Evolutionary conservation across 352 stramenopile genomes (phyloP).

Genomic region (Phytophthora pistaciae): DNA sequence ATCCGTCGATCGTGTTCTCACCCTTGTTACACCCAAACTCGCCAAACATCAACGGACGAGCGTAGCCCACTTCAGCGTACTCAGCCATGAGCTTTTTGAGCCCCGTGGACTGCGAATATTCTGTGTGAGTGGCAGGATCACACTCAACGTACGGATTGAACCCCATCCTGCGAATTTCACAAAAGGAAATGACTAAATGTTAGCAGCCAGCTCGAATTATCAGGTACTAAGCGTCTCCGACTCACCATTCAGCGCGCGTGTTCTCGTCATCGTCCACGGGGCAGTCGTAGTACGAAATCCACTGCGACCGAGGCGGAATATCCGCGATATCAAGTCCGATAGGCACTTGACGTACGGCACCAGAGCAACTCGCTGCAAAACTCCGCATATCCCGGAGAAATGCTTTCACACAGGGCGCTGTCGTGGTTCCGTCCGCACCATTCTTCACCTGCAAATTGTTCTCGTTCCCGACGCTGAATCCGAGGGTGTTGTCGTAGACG

Average conservation of each 20-base stretch:
- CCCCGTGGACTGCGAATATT: conserved; percentile 65
- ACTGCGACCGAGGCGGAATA: conserved; percentile 57
- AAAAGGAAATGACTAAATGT: not conserved
- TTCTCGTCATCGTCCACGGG: conserved; percentile 53
- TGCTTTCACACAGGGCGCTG: conserved; percentile 66
- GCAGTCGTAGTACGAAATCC: conserved; percentile 80
- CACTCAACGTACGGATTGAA: conserved; percentile 81
- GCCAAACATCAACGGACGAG: conserved; percentile 74
- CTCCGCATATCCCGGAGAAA: conserved; percentile 55
- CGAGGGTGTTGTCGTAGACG: conserved; percentile 69
- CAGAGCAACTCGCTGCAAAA: conserved; percentile 52
- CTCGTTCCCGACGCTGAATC: conserved; percentile 66
- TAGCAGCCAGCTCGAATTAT: no score
- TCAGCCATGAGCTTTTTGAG: conserved; percentile 72
- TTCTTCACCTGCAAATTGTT: conserved; percentile 48
- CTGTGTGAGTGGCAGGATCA: conserved; percentile 53
- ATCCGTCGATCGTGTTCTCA: conserved; percentile 72
- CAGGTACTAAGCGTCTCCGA: no score
- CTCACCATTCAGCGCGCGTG: conserved; percentile 57
- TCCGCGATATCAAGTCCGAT: conserved; percentile 77
- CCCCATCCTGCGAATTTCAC: conserved; percentile 36
- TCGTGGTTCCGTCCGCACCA: conserved; percentile 23
- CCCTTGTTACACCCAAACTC: conserved; percentile 83
- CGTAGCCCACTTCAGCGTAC: conserved; percentile 56
- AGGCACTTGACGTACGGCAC: conserved; percentile 56